Evolutionary conservation across 352 stramenopile genomes (phyloP).

Genomic region (Phytophthora cajani): DNA sequence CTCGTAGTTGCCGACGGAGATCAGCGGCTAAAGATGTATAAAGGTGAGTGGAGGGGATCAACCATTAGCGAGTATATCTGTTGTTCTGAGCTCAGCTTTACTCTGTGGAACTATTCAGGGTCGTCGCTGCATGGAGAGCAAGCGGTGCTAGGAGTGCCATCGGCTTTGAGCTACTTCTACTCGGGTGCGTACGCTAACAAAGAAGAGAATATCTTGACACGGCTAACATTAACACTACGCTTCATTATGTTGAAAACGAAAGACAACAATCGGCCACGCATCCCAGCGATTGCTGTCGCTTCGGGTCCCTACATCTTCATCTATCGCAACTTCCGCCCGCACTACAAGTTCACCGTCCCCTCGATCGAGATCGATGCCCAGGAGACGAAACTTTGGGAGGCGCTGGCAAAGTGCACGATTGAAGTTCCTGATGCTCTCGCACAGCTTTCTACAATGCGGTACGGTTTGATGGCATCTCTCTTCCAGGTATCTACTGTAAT

Average conservation of each 20-base stretch:
- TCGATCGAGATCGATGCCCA: conserved; percentile 75
- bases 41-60: conserved; percentile 62
- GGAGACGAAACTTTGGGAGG: conserved; percentile 78
- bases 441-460: conserved; percentile 73
- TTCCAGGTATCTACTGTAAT: background rate
- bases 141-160: conserved; percentile 78
- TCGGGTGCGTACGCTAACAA: conserved; percentile 32
- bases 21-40: conserved; percentile 88
- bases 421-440: conserved; percentile 72
- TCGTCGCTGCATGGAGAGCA: conserved; percentile 84
- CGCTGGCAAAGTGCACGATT: conserved; percentile 69
- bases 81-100: background rate
- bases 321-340: conserved; percentile 90
- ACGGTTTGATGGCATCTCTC: background rate
- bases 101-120: conserved; percentile 18
- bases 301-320: conserved; percentile 91
- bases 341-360: conserved; percentile 92
- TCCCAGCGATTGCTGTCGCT: conserved; percentile 86
- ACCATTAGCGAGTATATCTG: background rate
- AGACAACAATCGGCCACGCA: conserved; percentile 70
- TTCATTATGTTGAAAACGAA: conserved; percentile 2
- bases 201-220: background rate
- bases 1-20: conserved; percentile 83
- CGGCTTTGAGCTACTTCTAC: conserved; percentile 81
- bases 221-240: background rate